These are phyloP conservation scores for Epithele typhae DNA, from an alignment of 768 basidiomycete genomes.

Conservation along the genomic window DNA sequence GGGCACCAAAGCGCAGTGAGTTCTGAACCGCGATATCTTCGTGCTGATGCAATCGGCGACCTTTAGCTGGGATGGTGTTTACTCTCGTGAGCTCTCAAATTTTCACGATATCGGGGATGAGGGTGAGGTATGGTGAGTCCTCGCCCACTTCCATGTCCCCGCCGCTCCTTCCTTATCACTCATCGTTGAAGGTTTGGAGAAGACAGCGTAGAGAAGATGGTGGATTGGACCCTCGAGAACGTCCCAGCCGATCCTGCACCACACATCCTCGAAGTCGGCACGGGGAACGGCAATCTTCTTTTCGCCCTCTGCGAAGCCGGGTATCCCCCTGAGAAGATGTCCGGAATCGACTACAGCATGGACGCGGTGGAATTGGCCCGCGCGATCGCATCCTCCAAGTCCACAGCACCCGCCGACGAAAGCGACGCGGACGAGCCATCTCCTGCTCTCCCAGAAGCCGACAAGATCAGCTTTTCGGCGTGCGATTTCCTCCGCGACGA, in stretches of 20 bases:
- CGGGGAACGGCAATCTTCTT: constrained; percentile 74
- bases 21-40: no score
- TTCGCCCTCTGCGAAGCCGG: constrained; percentile 68
- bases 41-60: background rate
- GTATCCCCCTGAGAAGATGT: constrained; percentile 47
- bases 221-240: constrained; percentile 60
- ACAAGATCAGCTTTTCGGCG: constrained; percentile 43
- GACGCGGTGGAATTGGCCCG: constrained; percentile 64
- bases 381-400: constrained; percentile 41
- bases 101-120: constrained; percentile 79
- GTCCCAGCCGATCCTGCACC: constrained; percentile 41
- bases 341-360: constrained; percentile 75
- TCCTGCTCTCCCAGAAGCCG: background rate
- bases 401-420: constrained; percentile 12
- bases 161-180: background rate
- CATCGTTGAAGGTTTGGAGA: constrained; percentile 76
- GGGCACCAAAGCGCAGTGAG: constrained; percentile 78
- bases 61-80: constrained; percentile 73
- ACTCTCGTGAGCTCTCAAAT: constrained; percentile 63
- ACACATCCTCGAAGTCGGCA: constrained; percentile 72
- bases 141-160: background rate
- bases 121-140: constrained; percentile 74
- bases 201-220: constrained; percentile 75
- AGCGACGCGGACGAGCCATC: background rate
- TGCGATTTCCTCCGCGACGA: constrained; percentile 65